phyloP scores from a whole-genome alignment of 805 yeast genomes.

The Hyphopichia homilentoma region DNA sequence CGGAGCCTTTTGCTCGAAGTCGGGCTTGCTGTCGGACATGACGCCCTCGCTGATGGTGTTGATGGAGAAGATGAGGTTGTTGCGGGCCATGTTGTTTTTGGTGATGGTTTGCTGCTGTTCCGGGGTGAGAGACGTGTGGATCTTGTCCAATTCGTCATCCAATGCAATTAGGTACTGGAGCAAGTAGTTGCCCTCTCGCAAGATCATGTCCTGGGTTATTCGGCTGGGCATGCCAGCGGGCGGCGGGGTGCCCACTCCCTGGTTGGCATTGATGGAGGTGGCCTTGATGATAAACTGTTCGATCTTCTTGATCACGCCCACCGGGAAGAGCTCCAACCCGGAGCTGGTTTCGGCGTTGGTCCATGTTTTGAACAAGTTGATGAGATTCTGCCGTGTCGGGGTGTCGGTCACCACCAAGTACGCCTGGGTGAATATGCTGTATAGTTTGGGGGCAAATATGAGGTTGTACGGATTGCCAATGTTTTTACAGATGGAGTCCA shows the following conservation, averaged over 20 bases:
- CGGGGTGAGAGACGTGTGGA: constrained; percentile 3
- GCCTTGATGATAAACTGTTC: constrained; percentile 39
- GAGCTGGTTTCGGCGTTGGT: constrained; percentile 27
- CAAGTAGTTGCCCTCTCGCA: constrained; percentile 33
- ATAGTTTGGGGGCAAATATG: constrained; percentile 31
- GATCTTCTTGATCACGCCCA: constrained; percentile 22
- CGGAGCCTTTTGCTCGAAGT: constrained; percentile 21
- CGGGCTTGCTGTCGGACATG: constrained; percentile 18
- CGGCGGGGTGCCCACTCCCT: constrained; percentile 1
- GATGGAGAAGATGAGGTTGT: constrained; percentile 24
- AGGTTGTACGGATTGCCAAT: constrained; percentile 42
- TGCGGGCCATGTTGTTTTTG: constrained; percentile 17
- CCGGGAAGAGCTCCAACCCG: constrained; percentile 33
- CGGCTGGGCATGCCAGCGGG: constrained; percentile 4
- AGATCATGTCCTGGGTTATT: constrained; percentile 28
- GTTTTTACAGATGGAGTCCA: constrained; percentile 41
- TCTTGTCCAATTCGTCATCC: constrained; percentile 20
- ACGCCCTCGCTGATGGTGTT: constrained; percentile 31
- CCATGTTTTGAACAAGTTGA: constrained; percentile 42
- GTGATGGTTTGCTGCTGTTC: constrained; percentile 7
- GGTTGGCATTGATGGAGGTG: constrained; percentile 18
- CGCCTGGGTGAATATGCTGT: constrained; percentile 33
- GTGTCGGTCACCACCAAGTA: constrained; percentile 38
- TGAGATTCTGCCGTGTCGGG: constrained; percentile 34
- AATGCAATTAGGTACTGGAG: constrained; percentile 31